Percentiles rank a stretch among this genome's conserved stretches.
Evolutionary conservation across 176 grass and related monocot species (phyloP).

Genomic region (Thalia dealbata): DNA sequence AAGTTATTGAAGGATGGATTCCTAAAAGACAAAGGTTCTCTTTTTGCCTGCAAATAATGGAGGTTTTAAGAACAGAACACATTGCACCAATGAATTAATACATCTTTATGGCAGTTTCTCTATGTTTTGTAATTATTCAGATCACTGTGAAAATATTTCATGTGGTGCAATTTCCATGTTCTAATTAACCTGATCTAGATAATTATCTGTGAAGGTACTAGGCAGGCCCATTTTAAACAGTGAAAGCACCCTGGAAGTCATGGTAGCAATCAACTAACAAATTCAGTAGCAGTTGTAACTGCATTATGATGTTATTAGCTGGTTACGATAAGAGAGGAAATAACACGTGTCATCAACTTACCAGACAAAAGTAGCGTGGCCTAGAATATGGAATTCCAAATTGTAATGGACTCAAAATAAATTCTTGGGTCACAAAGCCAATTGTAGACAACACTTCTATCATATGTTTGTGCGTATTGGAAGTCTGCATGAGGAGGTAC

Average conservation of each 20-base stretch:
- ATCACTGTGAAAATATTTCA: neutral
- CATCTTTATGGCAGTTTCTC: neutral
- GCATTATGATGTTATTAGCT: neutral
- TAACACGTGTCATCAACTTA: slow-evolving; percentile 20
- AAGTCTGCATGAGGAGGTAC: slow-evolving; percentile 39
- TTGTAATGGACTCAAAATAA: slow-evolving; percentile 80
- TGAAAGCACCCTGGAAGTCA: neutral
- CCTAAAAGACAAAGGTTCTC: slow-evolving; percentile 49
- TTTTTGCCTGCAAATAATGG: slow-evolving; percentile 51
- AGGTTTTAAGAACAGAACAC: neutral
- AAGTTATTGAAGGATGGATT: slow-evolving; percentile 42
- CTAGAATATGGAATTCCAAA: slow-evolving; percentile 97
- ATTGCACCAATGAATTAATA: neutral
- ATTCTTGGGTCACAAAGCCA: slow-evolving; percentile 76
- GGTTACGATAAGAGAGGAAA: neutral
- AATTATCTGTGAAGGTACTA: neutral
- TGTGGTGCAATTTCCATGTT: too few species aligned
- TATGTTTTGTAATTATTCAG: neutral
- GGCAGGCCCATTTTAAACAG: neutral
- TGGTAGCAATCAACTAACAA: neutral
- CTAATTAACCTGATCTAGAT: neutral
- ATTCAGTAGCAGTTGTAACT: neutral
- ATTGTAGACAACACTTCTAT: slow-evolving; percentile 63
- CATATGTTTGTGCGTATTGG: slow-evolving; percentile 75
- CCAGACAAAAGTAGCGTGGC: slow-evolving; percentile 95